These are phyloP conservation scores for Leishmania tarentolae DNA, from an alignment of 208 protist species.

Conservation along the genomic window DNA sequence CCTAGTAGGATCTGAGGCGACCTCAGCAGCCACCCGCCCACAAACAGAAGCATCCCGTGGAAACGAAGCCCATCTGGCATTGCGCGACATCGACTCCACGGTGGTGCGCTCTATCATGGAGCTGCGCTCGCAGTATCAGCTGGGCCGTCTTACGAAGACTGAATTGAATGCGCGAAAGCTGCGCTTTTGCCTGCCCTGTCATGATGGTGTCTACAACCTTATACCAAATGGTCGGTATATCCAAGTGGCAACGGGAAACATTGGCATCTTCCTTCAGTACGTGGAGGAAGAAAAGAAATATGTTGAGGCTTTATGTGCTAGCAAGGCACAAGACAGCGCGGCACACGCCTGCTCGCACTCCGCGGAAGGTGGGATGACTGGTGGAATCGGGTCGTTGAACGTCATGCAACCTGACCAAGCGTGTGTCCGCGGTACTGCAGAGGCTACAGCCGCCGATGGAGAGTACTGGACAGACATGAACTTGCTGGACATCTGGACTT, in stretches of 20 bases:
- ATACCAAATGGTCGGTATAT: conserved; percentile 53
- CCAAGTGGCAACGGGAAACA: conserved; percentile 38
- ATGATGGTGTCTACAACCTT: conserved; percentile 37
- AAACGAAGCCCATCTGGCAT: conserved; percentile 21
- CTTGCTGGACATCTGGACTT: conserved; percentile 34
- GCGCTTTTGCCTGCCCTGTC: conserved; percentile 39
- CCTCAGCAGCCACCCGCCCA: neutral
- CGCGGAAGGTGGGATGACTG: neutral
- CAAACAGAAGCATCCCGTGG: conserved; percentile 1
- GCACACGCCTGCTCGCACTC: neutral
- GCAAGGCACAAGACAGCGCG: neutral
- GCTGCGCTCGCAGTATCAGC: conserved; percentile 18
- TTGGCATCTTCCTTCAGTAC: conserved; percentile 42
- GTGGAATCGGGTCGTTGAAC: neutral
- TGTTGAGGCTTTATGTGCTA: conserved; percentile 7
- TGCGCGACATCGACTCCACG: conserved; percentile 19
- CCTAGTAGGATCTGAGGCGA: neutral
- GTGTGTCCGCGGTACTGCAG: neutral
- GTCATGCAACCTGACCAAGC: neutral
- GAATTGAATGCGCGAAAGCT: conserved; percentile 32
- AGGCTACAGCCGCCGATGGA: neutral
- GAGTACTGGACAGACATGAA: conserved; percentile 28
- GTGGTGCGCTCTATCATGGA: conserved; percentile 30
- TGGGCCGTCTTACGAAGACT: conserved; percentile 27
- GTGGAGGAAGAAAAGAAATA: conserved; percentile 34